Base-by-base conservation (phyloP, 202 grass and related monocot species). In the Carex sylvatica region DNA sequence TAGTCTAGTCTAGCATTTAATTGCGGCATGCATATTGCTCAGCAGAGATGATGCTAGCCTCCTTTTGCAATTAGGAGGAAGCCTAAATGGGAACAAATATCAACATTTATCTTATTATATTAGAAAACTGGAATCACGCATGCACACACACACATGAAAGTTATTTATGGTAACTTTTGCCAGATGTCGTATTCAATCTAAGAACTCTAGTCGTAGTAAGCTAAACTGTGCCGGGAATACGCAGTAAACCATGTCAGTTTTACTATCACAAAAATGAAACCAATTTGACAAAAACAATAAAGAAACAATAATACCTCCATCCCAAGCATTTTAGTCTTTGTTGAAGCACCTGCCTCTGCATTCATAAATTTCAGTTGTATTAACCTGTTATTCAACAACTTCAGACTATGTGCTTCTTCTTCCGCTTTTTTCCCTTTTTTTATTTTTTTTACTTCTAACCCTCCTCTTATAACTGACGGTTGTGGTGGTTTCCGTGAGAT, bases 361-460 rank as follows among this genome's bases (percentile, higher is more conserved):
- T 95, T 98, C 42, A 91, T n/a, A 65, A 95, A 90, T 55, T 87
- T 90, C 78, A 88, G 89, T 61, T 92, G 95, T 61, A 92, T 16
- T 72, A 88, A 74, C 20, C 78, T 31, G 76, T 93, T 98, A 30
- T 91, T 85, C 56, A 95, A 80, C 81, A 98, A 44, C 46, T 91
- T 85, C 42, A 98, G 77, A 82, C 76, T 76, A 74, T 98, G 88
- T 81, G 91, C 84, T 16, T 95, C 89, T 81, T 92, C 89, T 58
- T 91, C 87, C 46, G 82, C 80, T 18, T 74, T 80, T 53, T 70
- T 78, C 14, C 84, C 72, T 66, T 91, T 98, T 52, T 85, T 93
- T 9, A 83, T 77, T 2, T 79, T 86, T 75, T 86, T 95, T 56
- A 86, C 78, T 60, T 87, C 72, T 28, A 91, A 69, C 0, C 47